These are phyloP conservation scores for Ganoderma sp. DNA, from an alignment of 1,284 basidiomycete species.

Conservation along the genomic window DNA sequence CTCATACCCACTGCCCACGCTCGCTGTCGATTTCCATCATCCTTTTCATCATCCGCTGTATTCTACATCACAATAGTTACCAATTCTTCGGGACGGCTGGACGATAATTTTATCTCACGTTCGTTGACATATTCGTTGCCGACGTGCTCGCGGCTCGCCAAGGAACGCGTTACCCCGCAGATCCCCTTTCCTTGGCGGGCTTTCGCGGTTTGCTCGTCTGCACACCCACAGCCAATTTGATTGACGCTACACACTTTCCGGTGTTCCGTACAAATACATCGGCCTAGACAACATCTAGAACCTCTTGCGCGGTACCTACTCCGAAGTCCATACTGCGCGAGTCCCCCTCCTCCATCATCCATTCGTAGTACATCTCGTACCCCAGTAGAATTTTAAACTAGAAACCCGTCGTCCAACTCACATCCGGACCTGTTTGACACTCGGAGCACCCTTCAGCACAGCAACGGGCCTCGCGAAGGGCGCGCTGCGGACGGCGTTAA, in stretches of 20 bases:
- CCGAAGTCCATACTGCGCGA: background rate
- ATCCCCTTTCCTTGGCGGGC: background rate
- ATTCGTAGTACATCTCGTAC: background rate
- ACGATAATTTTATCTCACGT: conserved; percentile 5
- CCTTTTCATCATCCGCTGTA: conserved; percentile 12
- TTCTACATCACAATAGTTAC: conserved; percentile 12
- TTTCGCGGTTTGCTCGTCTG: background rate
- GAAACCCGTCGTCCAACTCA: conserved; percentile 1
- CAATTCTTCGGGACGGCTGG: background rate
- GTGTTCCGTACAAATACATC: conserved; percentile 1
- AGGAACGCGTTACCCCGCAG: background rate
- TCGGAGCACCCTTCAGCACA: conserved; percentile 31
- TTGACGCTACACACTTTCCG: background rate
- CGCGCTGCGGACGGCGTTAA: conserved; percentile 28
- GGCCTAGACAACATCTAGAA: conserved; percentile 3
- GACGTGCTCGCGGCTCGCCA: background rate
- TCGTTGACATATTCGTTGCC: background rate
- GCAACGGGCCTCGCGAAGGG: conserved; percentile 31
- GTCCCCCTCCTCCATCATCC: background rate
- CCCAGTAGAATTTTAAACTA: background rate
- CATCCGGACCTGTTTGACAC: conserved; percentile 36
- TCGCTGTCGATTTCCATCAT: conserved; percentile 2
- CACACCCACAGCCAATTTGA: background rate
- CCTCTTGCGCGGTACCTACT: background rate
- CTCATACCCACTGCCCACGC: conserved; percentile 12